Evolutionary conservation across 257 asterid genomes (phyloP), one percentile per base, ranked within the genome.

Genomic region (Cruciata laevipes): DNA sequence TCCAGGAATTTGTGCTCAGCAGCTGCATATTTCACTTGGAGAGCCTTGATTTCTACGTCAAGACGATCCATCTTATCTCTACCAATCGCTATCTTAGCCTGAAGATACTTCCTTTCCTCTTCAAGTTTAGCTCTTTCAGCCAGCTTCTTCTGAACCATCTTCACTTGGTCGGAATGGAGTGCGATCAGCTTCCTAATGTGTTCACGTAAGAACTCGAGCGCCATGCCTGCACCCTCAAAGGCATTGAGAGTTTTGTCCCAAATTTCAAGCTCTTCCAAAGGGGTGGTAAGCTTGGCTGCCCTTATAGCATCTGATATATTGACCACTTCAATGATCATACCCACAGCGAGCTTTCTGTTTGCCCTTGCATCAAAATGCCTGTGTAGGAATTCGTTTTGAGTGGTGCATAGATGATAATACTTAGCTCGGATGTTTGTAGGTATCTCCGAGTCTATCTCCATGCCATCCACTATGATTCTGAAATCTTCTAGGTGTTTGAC

Each of bases 201-300:
- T 12, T 68, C 61, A 0, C 86, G 85, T 24, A 87, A 63, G 63
- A 85, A 89, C 33, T 89, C 93, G 12, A 82, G 89, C 0, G 21
- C 23, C 95, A 85, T 85, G 10, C 96, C 96, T 47, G 85, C 76
- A 71, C 70, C 83, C 69, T 81, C 87, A 2, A 89, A 89, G 13
- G 84, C 81, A 72, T 83, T 78, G 4, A 87, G 74, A 13, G 93
- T 87, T 64, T 62, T 81, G 57, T 81, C 89, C 93, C 87, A 85
- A 21, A 78, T 68, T 8, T 81, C 80, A 53, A 89, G 74, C 21
- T 47, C 35, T 4, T 74, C 75, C 32, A 12, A 31, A 33, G 85
- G 69, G 0, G 81, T 71, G 12, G 75, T 71, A 18, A 78, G 57
- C 62, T 51, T 73, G 16, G 81, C 74, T 0, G 85, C 83, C 69